Conservation (phyloP, 257 asterid genomes). For the Solanum sejunctum region DNA sequence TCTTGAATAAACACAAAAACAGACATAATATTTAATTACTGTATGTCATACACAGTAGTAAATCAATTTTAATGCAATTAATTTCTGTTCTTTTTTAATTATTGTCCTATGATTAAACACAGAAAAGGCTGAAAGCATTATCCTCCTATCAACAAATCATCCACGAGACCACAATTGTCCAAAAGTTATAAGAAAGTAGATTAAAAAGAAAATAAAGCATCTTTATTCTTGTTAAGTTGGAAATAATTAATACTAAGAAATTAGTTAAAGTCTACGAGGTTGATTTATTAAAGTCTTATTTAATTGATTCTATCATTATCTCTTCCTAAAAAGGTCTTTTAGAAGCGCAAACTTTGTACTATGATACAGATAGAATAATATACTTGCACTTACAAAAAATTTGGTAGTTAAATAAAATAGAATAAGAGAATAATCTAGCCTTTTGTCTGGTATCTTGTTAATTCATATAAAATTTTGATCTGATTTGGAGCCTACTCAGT, state of each 20-base stretch:
- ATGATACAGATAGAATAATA: neutral
- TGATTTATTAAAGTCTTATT: conserved; percentile 10
- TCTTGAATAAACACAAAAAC: neutral
- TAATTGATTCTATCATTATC: conserved; percentile 28
- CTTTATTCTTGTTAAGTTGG: neutral
- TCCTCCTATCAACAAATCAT: neutral
- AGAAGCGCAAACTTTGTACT: conserved; percentile 8
- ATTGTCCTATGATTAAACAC: too few species aligned
- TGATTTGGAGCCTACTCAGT: neutral
- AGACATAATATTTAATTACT: too few species aligned
- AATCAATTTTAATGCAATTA: too few species aligned
- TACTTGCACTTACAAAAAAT: neutral
- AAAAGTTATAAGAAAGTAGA: neutral
- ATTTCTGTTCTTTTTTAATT: too few species aligned
- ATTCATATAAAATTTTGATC: neutral
- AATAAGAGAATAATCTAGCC: neutral
- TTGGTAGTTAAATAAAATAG: neutral
- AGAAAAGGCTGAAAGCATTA: neutral
- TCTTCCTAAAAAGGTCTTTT: conserved; percentile 11
- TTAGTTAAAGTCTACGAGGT: neutral
- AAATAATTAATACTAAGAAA: neutral
- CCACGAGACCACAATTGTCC: neutral
- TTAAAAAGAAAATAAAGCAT: neutral
- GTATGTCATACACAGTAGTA: too few species aligned
- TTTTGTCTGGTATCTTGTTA: neutral